These are phyloP conservation scores for Populus hybrid DNA, from an alignment of 441 rosid genomes.

Conservation along the genomic window DNA sequence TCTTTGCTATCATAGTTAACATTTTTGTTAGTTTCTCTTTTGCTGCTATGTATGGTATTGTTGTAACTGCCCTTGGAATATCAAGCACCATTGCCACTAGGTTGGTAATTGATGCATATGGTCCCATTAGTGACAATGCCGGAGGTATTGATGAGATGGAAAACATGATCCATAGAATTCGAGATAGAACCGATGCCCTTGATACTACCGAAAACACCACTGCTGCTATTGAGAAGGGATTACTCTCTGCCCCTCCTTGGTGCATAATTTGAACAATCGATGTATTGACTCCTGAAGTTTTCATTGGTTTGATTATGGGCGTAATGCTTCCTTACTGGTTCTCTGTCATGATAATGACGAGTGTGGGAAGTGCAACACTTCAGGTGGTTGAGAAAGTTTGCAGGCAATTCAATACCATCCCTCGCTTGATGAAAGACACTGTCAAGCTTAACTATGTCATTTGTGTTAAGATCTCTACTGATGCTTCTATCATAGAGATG, in stretches of 20 bases:
- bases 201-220: constrained; percentile 75
- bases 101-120: constrained; percentile 69
- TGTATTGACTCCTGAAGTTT: constrained; percentile 70
- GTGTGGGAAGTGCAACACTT: constrained; percentile 74
- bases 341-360: constrained; percentile 84
- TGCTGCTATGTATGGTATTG: constrained; percentile 65
- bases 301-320: constrained; percentile 65
- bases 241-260: constrained; percentile 73
- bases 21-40: too few relatives aligned
- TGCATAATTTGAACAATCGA: constrained; percentile 62
- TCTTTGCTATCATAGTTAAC: constrained; percentile 51
- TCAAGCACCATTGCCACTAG: constrained; percentile 73
- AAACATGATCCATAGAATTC: constrained; percentile 64
- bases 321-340: constrained; percentile 86
- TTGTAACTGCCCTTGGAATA: constrained; percentile 72
- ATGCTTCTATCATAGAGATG: constrained; percentile 77
- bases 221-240: constrained; percentile 78
- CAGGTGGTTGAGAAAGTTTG: constrained; percentile 80
- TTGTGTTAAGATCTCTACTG: constrained; percentile 73
- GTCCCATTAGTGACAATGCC: constrained; percentile 75
- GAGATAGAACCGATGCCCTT: constrained; percentile 65
- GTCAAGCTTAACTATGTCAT: constrained; percentile 75
- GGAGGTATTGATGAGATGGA: constrained; percentile 80
- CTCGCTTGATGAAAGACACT: constrained; percentile 66
- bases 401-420: constrained; percentile 70